phyloP scores from a whole-genome alignment of 768 basidiomycete species.

The Leccinum subgranulosum region DNA sequence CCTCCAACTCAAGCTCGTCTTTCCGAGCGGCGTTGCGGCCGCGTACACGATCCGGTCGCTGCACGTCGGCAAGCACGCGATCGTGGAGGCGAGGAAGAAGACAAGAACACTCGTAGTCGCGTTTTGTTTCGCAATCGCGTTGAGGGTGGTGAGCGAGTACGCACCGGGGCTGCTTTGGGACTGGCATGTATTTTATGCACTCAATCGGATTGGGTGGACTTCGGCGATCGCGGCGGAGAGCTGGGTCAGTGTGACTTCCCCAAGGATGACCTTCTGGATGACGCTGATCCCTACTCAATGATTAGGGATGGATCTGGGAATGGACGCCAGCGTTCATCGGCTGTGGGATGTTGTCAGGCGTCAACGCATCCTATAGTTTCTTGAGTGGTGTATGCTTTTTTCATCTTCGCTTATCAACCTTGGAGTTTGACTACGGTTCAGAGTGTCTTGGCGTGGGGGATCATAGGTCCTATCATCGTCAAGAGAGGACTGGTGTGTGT shows the following conservation, averaged over 20 bases:
- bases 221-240: slow-evolving; percentile 1
- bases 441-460: slow-evolving; percentile 62
- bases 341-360: slow-evolving; percentile 55
- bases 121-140: neutral
- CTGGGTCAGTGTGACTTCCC: neutral
- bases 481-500: slow-evolving; percentile 13
- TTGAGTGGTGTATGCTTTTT: slow-evolving; percentile 34
- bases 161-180: neutral
- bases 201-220: neutral
- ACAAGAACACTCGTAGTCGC: neutral
- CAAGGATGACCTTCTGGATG: neutral
- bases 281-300: neutral
- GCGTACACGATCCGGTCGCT: neutral
- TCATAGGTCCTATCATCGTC: slow-evolving; percentile 54
- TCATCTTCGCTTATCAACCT: neutral
- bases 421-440: neutral
- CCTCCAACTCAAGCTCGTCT: slow-evolving; percentile 1
- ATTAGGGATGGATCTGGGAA: slow-evolving; percentile 22
- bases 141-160: neutral
- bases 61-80: neutral
- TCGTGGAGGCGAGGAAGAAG: neutral
- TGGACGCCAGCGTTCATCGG: slow-evolving; percentile 57
- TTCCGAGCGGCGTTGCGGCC: neutral
- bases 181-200: neutral
- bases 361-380: slow-evolving; percentile 58